Evolutionary conservation across 1,139 yeast genomes (phyloP).

Genomic region (Kodamaea alishanica): DNA sequence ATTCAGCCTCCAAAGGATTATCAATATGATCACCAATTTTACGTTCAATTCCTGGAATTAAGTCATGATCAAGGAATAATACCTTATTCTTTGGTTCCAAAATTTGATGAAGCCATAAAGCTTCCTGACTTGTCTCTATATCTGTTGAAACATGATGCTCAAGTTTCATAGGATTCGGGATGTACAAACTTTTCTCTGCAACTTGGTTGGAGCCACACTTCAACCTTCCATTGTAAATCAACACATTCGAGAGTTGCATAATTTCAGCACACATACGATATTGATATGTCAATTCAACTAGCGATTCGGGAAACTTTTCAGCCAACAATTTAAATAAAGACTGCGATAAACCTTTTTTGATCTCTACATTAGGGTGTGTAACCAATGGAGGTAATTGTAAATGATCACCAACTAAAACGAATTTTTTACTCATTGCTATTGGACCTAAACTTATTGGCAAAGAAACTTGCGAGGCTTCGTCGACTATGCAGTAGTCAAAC

Average conservation of each 20-base stretch:
- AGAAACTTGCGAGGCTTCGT: slow-evolving; percentile 94
- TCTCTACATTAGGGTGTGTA: slow-evolving; percentile 53
- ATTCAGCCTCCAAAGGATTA: slow-evolving; percentile 66
- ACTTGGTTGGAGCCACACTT: slow-evolving; percentile 70
- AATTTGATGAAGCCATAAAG: slow-evolving; percentile 32
- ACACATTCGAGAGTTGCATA: slow-evolving; percentile 74
- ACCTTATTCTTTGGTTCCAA: slow-evolving; percentile 49
- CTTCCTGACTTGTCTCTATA: slow-evolving; percentile 11
- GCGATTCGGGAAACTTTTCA: slow-evolving; percentile 66
- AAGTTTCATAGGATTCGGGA: slow-evolving; percentile 38
- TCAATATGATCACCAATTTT: slow-evolving; percentile 62
- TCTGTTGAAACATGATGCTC: slow-evolving; percentile 6
- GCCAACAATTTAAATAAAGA: slow-evolving; percentile 75
- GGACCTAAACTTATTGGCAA: slow-evolving; percentile 92
- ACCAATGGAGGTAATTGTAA: slow-evolving; percentile 87
- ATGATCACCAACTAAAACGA: slow-evolving; percentile 92
- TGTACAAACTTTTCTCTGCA: slow-evolving; percentile 38
- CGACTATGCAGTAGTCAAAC: slow-evolving; percentile 92
- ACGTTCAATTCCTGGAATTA: slow-evolving; percentile 56
- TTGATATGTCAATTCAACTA: slow-evolving; percentile 73
- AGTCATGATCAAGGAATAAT: slow-evolving; percentile 75
- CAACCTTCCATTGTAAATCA: slow-evolving; percentile 72
- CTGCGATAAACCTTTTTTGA: slow-evolving; percentile 60
- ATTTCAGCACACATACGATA: slow-evolving; percentile 92
- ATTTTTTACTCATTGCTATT: slow-evolving; percentile 67